Evolutionary conservation across 495 filamentous ascomycete species (phyloP), one percentile per base, ranked within the genome.

Genomic region (Neurospora terricola): DNA sequence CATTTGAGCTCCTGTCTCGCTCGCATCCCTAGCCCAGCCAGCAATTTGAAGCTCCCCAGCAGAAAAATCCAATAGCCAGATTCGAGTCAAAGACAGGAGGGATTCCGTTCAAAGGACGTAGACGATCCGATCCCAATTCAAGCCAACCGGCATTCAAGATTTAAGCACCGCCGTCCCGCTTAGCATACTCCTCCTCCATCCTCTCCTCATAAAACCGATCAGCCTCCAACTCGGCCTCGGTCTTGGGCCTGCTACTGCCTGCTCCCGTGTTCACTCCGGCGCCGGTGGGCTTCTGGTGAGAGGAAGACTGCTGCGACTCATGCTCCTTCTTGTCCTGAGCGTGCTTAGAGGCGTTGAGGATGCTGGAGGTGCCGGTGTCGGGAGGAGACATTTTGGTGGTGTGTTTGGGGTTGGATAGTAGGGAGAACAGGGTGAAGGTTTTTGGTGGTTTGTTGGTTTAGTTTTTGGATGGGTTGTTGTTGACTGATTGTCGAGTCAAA

Each of bases 121-220:
- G 9, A 38, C 10, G 38, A 38, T 11, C 38, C 38, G 38, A 38
- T 38, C 9, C 38, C 8, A 10, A 34, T 34, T 34, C 30, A 34
- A 34, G 30, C 30, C 30, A 34, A 34, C 30, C 30, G 30, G 30
- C 30, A 34, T 34, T 3, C 1, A 34, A 34, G 1, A 34, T 3
- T 34, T 38, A 92, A 38, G 90, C 89, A 45, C 91, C 90, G 1
- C 91, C 90, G 75, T 92, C 91, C 69, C 90, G 80, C 85, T 92
- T 92, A n/a, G 91, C 90, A 78, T 93, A 92, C 80, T 93, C 90
- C 48, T 92, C 91, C 83, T 91, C 89, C 74, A 92, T 92, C n/a
- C 86, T 82, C 82, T 92, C 90, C 77, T 91, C 88, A 70, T 92
- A 93, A 18, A 87, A 72, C 34, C 83, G 83, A 73, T 91, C 90